These are phyloP conservation scores for Anastatica hierochuntica DNA, from an alignment of 345 rosid species.

Conservation along the genomic window DNA sequence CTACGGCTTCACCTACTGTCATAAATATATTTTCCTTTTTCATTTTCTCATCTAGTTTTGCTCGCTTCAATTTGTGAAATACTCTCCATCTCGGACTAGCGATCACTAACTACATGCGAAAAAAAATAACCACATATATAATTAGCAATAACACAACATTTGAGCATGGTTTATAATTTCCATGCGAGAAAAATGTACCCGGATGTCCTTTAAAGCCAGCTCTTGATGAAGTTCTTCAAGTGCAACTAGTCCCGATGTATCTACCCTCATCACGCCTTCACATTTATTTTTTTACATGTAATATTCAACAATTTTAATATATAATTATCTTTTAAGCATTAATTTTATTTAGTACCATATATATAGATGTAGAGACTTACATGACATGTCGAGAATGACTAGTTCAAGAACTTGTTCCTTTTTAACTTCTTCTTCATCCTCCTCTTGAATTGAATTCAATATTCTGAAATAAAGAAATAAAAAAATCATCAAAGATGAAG, in stretches of 20 bases:
- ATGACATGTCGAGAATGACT: slow-evolving; percentile 59
- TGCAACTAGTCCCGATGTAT: slow-evolving; percentile 58
- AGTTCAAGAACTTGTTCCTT: slow-evolving; percentile 27
- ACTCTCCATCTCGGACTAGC: no score
- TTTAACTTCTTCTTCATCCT: slow-evolving; percentile 24
- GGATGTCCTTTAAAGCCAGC: slow-evolving; percentile 34
- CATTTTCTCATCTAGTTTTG: no score
- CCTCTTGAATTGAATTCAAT: slow-evolving; percentile 28
- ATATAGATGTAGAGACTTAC: no score
- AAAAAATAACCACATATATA: no score
- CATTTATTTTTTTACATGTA: neutral
- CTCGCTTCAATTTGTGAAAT: no score
- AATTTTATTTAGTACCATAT: no score
- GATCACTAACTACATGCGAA: no score
- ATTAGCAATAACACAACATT: no score
- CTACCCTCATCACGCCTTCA: slow-evolving; percentile 54
- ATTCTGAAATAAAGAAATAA: slow-evolving; percentile 30
- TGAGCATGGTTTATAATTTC: neutral
- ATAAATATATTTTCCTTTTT: no score
- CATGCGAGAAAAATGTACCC: slow-evolving; percentile 22
- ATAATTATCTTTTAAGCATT: no score
- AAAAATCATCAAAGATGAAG: neutral
- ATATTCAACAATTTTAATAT: neutral
- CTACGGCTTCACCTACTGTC: no score
- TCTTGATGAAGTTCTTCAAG: slow-evolving; percentile 62